Conservation (phyloP, 768 basidiomycete species). For the Tephrocybe sp. region DNA sequence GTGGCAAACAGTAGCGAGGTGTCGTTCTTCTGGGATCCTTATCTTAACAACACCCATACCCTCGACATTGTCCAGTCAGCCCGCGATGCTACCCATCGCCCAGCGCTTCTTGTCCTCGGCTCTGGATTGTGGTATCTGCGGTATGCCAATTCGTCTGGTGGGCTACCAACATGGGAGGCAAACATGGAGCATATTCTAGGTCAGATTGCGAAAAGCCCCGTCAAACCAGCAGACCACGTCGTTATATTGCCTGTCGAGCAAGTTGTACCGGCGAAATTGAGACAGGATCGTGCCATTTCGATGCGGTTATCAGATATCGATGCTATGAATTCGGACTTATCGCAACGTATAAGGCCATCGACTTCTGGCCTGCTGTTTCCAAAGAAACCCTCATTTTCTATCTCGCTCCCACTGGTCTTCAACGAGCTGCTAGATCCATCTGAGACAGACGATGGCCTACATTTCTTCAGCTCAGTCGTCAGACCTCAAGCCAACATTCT, state of each 20-base stretch:
- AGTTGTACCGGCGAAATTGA: conserved; percentile 65
- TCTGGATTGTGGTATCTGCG: conserved; percentile 90
- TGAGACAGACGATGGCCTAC: conserved; percentile 83
- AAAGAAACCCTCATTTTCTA: conserved; percentile 24
- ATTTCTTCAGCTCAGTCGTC: conserved; percentile 66
- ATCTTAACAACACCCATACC: conserved; percentile 68
- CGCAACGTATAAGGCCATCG: conserved; percentile 56
- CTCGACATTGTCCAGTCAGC: conserved; percentile 36
- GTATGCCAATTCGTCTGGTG: conserved; percentile 69
- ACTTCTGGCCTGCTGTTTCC: conserved; percentile 25
- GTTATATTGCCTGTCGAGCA: conserved; percentile 80
- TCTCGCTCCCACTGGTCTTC: conserved; percentile 75
- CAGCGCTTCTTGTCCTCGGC: conserved; percentile 78
- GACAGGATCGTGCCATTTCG: conserved; percentile 58
- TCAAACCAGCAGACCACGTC: conserved; percentile 64
- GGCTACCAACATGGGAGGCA: conserved; percentile 75
- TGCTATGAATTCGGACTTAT: conserved; percentile 88
- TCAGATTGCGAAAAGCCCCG: conserved; percentile 34
- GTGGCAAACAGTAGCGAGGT: conserved; percentile 48
- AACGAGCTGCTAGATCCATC: conserved; percentile 75
- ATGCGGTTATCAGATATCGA: conserved; percentile 82
- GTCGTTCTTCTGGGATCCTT: conserved; percentile 85
- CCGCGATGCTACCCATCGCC: conserved; percentile 20
- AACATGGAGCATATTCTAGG: conserved; percentile 69
- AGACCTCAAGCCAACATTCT: conserved; percentile 75